Base-by-base conservation (phyloP, 192 early-diverging fungal species). In the Linnemannia schmuckeri region DNA sequence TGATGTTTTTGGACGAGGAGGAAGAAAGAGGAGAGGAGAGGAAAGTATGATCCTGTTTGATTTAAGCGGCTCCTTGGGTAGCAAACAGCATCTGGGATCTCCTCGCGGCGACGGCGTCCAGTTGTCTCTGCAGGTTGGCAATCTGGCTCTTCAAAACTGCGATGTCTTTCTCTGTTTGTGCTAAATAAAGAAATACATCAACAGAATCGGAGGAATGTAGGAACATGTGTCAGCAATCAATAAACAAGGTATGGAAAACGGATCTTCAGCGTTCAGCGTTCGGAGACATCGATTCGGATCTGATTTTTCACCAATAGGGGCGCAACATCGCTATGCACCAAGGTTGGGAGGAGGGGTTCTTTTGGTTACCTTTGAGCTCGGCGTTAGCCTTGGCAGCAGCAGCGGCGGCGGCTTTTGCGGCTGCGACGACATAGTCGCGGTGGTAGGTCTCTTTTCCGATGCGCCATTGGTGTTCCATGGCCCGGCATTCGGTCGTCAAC, bases 401-500 rank as follows among this genome's bases (percentile, higher is more conserved):
- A 4, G 70, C 72, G 8, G 55, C 81, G 9, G 75, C 81, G 38
- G 81, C 81, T 18, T 61, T 76, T 30, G 70, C 76, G 30, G 81
- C 70, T 15, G 42, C 63, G 49, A 81, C 72, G 61, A 77, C 74
- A 41, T 70, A 79, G 3, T 79, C 82, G 15, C 68, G 77, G 42
- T 79, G 63, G 74, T 79, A 79, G 5, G 69, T 42, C 20, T 79
- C 82, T 52, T 75, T 85, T 10, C 27, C 35, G 30, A 41, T 44
- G 4, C 47, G 71, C 82, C 82, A 85, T 61, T 85, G 82, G 3
- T 74, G 44, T 52, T 77, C 72, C 73, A 75, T 76, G 20, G 42
- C 22, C 33, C 71, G 44, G 70, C 73, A 76, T 35, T 85, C 77
- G 1, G 57, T 46, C 35, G 33, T 72, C 73, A 85, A 33, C 52